Evolutionary conservation across 495 filamentous ascomycete species (phyloP).

Genomic region (Aspergillus egyptiacus): DNA sequence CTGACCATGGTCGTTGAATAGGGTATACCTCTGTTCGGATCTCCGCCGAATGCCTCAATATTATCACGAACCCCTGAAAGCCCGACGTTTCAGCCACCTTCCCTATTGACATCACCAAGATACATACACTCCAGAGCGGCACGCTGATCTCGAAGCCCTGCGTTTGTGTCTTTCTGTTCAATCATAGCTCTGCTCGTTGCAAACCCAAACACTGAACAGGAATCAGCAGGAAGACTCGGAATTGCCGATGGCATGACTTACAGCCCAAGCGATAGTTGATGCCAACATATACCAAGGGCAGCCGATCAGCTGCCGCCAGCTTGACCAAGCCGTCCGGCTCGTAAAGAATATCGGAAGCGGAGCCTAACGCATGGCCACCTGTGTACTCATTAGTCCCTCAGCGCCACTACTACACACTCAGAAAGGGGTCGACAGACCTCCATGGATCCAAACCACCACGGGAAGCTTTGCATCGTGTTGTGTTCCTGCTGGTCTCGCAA

Average conservation of each 20-base stretch:
- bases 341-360: slow-evolving; percentile 31
- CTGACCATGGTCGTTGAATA: not conserved
- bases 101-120: too few relatives aligned
- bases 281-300: slow-evolving; percentile 34
- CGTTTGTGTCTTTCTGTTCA: slow-evolving; percentile 20
- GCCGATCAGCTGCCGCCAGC: slow-evolving; percentile 28
- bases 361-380: slow-evolving; percentile 29
- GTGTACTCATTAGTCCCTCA: too few relatives aligned
- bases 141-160: slow-evolving; percentile 26
- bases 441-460: slow-evolving; percentile 26
- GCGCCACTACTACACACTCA: too few relatives aligned
- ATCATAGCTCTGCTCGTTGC: slow-evolving; percentile 22
- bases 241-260: not conserved
- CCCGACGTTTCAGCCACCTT: not conserved
- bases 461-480: slow-evolving; percentile 24
- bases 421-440: too few relatives aligned
- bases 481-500: slow-evolving; percentile 24
- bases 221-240: not conserved
- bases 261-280: slow-evolving; percentile 42
- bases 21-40: slow-evolving; percentile 20
- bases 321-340: too few relatives aligned
- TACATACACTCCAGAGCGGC: slow-evolving; percentile 24
- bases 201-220: slow-evolving; percentile 20
- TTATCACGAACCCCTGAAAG: slow-evolving; percentile 26
- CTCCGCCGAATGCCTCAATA: slow-evolving; percentile 29